Percentiles rank a stretch among this genome's conserved stretches.
phyloP scores from a whole-genome alignment of 805 yeast species.

The Wickerhamiella brachini region DNA sequence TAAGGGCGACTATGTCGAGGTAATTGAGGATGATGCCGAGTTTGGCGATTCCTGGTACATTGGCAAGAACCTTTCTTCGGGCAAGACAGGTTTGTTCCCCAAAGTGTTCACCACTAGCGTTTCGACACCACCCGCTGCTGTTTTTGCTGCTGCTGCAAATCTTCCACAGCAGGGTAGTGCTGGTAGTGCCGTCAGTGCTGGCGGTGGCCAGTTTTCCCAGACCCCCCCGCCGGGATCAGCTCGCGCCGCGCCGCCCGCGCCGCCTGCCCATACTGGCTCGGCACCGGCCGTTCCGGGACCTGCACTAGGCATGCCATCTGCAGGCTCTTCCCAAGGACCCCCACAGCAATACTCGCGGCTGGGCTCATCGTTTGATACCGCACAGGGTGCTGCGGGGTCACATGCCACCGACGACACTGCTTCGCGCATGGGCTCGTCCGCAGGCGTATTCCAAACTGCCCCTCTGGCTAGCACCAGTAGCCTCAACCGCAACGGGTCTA shows the following conservation, averaged over 20 bases:
- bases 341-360: neutral
- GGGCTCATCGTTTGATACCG: neutral
- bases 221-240: neutral
- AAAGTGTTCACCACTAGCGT: constrained; percentile 55
- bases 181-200: neutral
- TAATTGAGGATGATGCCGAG: constrained; percentile 83
- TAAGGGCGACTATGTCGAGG: constrained; percentile 77
- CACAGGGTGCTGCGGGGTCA: neutral
- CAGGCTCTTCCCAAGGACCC: neutral
- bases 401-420: neutral
- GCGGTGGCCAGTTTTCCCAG: neutral
- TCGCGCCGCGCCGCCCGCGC: neutral
- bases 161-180: neutral
- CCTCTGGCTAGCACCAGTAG: neutral
- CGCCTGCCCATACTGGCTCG: neutral
- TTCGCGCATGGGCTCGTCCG: neutral
- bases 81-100: constrained; percentile 79
- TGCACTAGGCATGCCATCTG: neutral
- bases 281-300: neutral
- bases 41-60: constrained; percentile 96
- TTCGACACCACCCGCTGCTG: constrained; percentile 25
- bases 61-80: constrained; percentile 45
- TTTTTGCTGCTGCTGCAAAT: neutral
- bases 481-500: neutral
- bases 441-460: neutral